Evolutionary conservation across 2,329 filamentous ascomycete genomes (phyloP).

Genomic region (Raffaelea albimanens): DNA sequence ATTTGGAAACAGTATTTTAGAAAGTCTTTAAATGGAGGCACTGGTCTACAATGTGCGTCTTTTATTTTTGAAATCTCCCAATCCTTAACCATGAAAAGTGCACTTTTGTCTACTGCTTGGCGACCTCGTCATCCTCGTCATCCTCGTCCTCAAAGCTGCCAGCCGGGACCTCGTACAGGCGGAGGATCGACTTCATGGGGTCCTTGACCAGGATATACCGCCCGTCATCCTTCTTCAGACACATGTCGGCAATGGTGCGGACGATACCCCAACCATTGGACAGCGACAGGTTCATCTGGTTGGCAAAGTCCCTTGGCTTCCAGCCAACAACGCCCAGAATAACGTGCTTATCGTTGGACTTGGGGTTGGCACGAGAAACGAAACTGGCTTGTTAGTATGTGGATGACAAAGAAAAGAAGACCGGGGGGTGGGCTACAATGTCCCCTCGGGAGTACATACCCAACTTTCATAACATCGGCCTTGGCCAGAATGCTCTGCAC

Average conservation of each 20-base stretch:
- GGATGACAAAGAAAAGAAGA: constrained; percentile 9
- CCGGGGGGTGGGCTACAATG: no score
- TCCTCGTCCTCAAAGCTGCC: constrained; percentile 86
- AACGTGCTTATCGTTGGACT: constrained; percentile 86
- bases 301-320: constrained; percentile 94
- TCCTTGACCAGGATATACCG: constrained; percentile 82
- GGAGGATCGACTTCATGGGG: constrained; percentile 91
- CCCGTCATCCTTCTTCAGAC: constrained; percentile 64
- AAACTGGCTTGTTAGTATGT: constrained; percentile 47
- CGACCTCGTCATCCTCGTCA: constrained; percentile 51
- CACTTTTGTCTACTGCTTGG: constrained; percentile 19
- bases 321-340: constrained; percentile 92
- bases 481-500: constrained; percentile 93
- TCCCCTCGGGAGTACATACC: constrained; percentile 46
- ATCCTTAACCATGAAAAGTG: no score
- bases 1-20: no score
- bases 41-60: no score
- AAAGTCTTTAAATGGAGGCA: no score
- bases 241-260: constrained; percentile 94
- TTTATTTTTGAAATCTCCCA: no score
- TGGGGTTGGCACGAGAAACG: constrained; percentile 88
- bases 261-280: constrained; percentile 99
- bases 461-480: constrained; percentile 98
- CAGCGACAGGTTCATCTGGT: constrained; percentile 95
- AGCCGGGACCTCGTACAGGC: constrained; percentile 82